Evolutionary conservation across 495 filamentous ascomycete species (phyloP), one percentile per base, ranked within the genome.

Genomic region (Parathielavia appendiculata): DNA sequence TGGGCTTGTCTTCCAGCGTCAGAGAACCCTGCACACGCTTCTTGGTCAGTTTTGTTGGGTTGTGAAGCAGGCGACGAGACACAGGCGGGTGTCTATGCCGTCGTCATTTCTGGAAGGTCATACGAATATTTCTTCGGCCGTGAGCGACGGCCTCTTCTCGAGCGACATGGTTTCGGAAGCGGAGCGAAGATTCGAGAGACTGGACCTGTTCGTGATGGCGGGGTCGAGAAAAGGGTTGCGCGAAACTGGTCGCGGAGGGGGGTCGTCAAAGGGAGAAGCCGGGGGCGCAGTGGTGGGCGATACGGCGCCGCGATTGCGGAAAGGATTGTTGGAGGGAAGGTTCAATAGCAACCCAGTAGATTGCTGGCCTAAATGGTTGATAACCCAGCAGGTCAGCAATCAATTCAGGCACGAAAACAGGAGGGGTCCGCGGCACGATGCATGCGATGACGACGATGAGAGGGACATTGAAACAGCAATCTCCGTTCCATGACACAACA

Each of bases 301-400:
- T 9, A 81, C 75, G 46, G 89, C 86, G 26, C 26, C 26, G 63
- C 88, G 87, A 72, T 95, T 95, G 77, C 93, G 87, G 71, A 98
- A 98, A n/a, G 93, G 93, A 67, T 98, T 98, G 79, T 97, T 97
- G 61, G 93, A 97, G 58, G 84, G 82, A 67, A 93, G 80, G 67
- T 85, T 87, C 69, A 84, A 74, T 14, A 79, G 68, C 66, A 81
- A 70, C 47, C 77, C 79, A 38, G 81, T 71, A 51, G 82, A 76
- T 63, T 65, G 71, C 59, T 64, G 71, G 64, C 72, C 73, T 73
- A 71, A 67, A 67, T 63, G 23, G 36, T 51, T 60, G 58, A 58
- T 54, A 68, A 69, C 63, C 58, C 63, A 54, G 51, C 39, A 65
- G 22, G 71, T 75, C 69, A 75, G 75, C 63, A 58, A 60, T 54